Evolutionary conservation across 1,284 basidiomycete species (phyloP), one percentile per base, ranked within the genome.

Genomic region (Nidula niveotomentosa): DNA sequence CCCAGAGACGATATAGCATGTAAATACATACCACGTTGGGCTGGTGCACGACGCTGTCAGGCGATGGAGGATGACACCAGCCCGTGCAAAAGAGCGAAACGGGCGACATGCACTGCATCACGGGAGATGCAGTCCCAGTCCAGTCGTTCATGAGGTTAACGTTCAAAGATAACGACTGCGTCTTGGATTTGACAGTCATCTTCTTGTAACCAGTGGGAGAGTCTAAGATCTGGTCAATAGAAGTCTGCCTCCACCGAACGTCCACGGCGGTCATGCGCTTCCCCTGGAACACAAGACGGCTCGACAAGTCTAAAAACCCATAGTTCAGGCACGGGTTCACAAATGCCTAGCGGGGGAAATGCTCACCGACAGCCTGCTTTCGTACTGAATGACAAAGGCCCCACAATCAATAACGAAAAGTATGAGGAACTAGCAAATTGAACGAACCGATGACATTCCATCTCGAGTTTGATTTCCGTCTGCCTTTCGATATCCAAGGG

Each of bases 401-500:
- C 23, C 23, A 23, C 4, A 23, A 23, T 23, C 23, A 23, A 23
- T 23, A 23, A 23, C 4, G 23, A 23, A 23, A 23, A 23, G 23
- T 2, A 23, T 23, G 23, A 23, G 23, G 23, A 23, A 23, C 4
- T 23, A 2, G 13, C 7, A 43, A 47, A 53, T 12, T 35, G 30
- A 48, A 56, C 67, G 46, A 43, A 74, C 73, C 62, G 36, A 62
- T 68, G 3, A 51, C 54, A 48, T 73, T 73, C 68, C 67, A 71
- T 30, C 62, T 55, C 0, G 72, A 65, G 45, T 70, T 64, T 23
- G 71, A 72, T 35, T 64, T 58, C n/a, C 77, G 63, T 36, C 63
- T 63, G 15, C 77, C 76, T 57, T 77, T 77, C 41, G 74, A 76
- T 6, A 73, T 56, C 76, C 77, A 80, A 0, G 78, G 78, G 4